A percentile compares a stretch with the other conserved stretches of the same genome.
phyloP scores from a whole-genome alignment of 768 basidiomycete species.

The Pulveroboletus sp. region DNA sequence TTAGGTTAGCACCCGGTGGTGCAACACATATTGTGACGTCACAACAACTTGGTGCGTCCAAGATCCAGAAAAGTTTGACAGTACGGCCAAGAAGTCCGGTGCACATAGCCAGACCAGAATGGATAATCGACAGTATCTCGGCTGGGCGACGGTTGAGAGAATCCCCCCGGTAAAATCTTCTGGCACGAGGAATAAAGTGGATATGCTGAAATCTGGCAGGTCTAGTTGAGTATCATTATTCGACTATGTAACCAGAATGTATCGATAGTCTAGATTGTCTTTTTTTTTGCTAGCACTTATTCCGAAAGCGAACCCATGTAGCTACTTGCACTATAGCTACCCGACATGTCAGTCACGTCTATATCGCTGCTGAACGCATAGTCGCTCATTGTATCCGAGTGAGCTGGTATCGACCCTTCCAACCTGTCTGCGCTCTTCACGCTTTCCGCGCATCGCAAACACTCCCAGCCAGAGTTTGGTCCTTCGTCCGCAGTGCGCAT shows the following conservation, averaged over 20 bases:
- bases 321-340: slow-evolving; percentile 43
- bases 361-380: slow-evolving; percentile 57
- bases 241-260: slow-evolving; percentile 1
- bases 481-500: slow-evolving; percentile 68
- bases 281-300: no score
- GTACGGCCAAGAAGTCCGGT: slow-evolving; percentile 45
- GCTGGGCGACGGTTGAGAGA: slow-evolving; percentile 62
- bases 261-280: slow-evolving; percentile 10
- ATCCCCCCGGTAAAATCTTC: slow-evolving; percentile 43
- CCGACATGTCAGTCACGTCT: slow-evolving; percentile 51
- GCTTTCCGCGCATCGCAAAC: slow-evolving; percentile 70
- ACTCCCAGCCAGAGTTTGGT: slow-evolving; percentile 65
- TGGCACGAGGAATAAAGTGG: slow-evolving; percentile 36
- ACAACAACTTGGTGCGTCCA: slow-evolving; percentile 64
- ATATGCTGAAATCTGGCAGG: slow-evolving; percentile 34
- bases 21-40: slow-evolving; percentile 83
- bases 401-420: slow-evolving; percentile 16
- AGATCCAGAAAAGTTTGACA: slow-evolving; percentile 63
- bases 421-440: slow-evolving; percentile 65
- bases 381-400: slow-evolving; percentile 42
- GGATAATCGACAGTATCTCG: slow-evolving; percentile 67
- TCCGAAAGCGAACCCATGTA: slow-evolving; percentile 36
- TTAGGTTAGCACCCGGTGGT: slow-evolving; percentile 53
- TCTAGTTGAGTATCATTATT: slow-evolving; percentile 6
- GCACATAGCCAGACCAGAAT: slow-evolving; percentile 72